These are phyloP conservation scores for Candida tammaniensis DNA, from an alignment of 805 yeast species.

Conservation along the genomic window DNA sequence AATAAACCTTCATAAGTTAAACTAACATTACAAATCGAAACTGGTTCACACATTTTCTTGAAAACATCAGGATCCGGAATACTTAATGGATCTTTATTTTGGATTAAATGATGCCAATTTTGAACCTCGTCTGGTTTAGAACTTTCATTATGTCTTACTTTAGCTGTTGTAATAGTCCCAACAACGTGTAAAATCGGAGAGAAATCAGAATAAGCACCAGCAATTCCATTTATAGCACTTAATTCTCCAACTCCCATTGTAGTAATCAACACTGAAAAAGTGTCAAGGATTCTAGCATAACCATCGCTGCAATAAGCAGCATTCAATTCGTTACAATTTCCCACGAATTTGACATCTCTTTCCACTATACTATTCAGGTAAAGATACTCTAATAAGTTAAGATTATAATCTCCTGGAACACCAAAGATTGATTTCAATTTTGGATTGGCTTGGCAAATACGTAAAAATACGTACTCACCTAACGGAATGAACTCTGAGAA, in stretches of 20 bases:
- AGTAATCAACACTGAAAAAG: constrained; percentile 57
- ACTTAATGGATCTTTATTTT: constrained; percentile 43
- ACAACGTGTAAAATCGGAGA: constrained; percentile 82
- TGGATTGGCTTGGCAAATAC: constrained; percentile 54
- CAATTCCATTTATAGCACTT: constrained; percentile 76
- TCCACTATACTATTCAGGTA: constrained; percentile 42
- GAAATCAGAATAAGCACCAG: constrained; percentile 80
- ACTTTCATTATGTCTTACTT: constrained; percentile 13
- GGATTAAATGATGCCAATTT: constrained; percentile 60
- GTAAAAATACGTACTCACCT: constrained; percentile 63
- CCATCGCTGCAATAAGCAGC: constrained; percentile 93
- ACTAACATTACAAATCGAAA: constrained; percentile 49
- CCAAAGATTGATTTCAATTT: constrained; percentile 58
- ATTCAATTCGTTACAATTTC: constrained; percentile 85
- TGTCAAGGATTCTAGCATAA: constrained; percentile 63
- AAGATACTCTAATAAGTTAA: constrained; percentile 64
- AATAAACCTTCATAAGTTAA: constrained; percentile 24
- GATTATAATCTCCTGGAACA: constrained; percentile 77
- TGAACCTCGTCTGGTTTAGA: constrained; percentile 10
- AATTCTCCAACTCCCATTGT: constrained; percentile 92
- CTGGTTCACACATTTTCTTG: constrained; percentile 56
- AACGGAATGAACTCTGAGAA: constrained; percentile 37
- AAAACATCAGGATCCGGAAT: constrained; percentile 68
- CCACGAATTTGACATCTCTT: constrained; percentile 62
- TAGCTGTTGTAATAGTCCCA: constrained; percentile 42